A percentile compares a stretch with the other conserved stretches of the same genome.
Evolutionary conservation across 2,329 filamentous ascomycete genomes (phyloP).

Genomic region (Pleomassaria siparia): DNA sequence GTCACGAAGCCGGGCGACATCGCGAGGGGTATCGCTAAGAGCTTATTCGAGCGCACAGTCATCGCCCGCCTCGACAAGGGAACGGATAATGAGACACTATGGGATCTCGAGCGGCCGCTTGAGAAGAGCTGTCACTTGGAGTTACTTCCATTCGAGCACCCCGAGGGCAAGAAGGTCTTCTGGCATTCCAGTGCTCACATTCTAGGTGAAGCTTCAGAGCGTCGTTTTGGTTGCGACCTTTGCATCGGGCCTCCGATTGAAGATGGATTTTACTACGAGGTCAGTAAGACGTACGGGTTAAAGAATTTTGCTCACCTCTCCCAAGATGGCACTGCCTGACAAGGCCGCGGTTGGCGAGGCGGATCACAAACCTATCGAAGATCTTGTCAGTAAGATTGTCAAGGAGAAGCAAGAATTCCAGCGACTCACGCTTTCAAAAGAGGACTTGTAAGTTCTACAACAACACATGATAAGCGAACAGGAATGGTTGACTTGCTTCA

Average conservation of each 20-base stretch:
- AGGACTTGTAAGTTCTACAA: slow-evolving; percentile 61
- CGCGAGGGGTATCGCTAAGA: slow-evolving; percentile 79
- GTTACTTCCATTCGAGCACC: slow-evolving; percentile 77
- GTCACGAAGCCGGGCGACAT: slow-evolving; percentile 85
- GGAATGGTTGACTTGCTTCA: slow-evolving; percentile 5
- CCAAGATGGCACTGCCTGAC: slow-evolving; percentile 73
- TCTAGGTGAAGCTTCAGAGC: slow-evolving; percentile 91
- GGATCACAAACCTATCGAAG: slow-evolving; percentile 86
- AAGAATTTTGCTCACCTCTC: slow-evolving; percentile 7
- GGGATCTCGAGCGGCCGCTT: slow-evolving; percentile 89
- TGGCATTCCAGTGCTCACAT: slow-evolving; percentile 97
- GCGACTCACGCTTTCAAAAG: slow-evolving; percentile 84
- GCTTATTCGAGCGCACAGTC: slow-evolving; percentile 80
- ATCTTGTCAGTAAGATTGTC: slow-evolving; percentile 77
- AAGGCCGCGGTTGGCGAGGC: slow-evolving; percentile 68
- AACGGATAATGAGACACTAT: slow-evolving; percentile 71
- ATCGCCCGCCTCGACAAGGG: slow-evolving; percentile 82
- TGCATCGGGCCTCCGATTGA: slow-evolving; percentile 92
- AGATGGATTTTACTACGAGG: slow-evolving; percentile 93
- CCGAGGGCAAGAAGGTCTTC: slow-evolving; percentile 86
- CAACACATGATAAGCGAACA: background rate
- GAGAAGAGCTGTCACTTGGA: slow-evolving; percentile 86
- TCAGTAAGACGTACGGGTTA: slow-evolving; percentile 1
- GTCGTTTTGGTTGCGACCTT: slow-evolving; percentile 85
- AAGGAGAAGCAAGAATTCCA: slow-evolving; percentile 98